phyloP scores from a whole-genome alignment of 495 filamentous ascomycete genomes.

The Xylaria nigripes region DNA sequence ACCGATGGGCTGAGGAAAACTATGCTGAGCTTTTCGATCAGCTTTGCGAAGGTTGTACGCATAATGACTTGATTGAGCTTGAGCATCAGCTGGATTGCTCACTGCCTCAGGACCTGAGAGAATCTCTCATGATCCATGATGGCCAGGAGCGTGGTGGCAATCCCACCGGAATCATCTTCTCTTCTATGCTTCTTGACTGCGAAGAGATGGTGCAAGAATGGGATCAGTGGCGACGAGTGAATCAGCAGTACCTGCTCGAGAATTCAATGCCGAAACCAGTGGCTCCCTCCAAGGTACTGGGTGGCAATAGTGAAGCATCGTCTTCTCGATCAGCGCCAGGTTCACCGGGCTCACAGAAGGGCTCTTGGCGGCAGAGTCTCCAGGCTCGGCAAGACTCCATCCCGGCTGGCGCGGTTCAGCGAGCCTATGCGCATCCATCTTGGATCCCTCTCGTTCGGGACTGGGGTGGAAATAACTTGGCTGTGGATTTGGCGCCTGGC shows the following conservation, averaged over 20 bases:
- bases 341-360: conserved; percentile 48
- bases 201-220: conserved; percentile 98
- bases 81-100: conserved; percentile 95
- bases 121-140: conserved; percentile 85
- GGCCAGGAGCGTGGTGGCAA: conserved; percentile 89
- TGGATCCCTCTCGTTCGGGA: conserved; percentile 97
- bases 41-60: conserved; percentile 78
- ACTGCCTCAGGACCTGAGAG: conserved; percentile 84
- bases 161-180: conserved; percentile 88
- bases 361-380: conserved; percentile 73
- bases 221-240: conserved; percentile 91
- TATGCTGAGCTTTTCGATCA: conserved; percentile 93
- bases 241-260: conserved; percentile 70
- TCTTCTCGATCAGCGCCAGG: conserved; percentile 41
- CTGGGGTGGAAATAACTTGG: conserved; percentile 97
- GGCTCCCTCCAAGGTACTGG: conserved; percentile 58
- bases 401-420: conserved; percentile 76
- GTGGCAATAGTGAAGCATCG: conserved; percentile 43
- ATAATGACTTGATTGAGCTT: conserved; percentile 93
- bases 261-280: conserved; percentile 48
- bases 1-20: conserved; percentile 87
- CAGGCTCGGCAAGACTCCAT: conserved; percentile 80
- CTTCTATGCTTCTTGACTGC: conserved; percentile 92
- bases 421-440: conserved; percentile 85
- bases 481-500: conserved; percentile 88